Percentiles rank a stretch among this genome's conserved stretches.
These are phyloP conservation scores for Nemania abortiva DNA, from an alignment of 2,329 filamentous ascomycete genomes.

Conservation along the genomic window DNA sequence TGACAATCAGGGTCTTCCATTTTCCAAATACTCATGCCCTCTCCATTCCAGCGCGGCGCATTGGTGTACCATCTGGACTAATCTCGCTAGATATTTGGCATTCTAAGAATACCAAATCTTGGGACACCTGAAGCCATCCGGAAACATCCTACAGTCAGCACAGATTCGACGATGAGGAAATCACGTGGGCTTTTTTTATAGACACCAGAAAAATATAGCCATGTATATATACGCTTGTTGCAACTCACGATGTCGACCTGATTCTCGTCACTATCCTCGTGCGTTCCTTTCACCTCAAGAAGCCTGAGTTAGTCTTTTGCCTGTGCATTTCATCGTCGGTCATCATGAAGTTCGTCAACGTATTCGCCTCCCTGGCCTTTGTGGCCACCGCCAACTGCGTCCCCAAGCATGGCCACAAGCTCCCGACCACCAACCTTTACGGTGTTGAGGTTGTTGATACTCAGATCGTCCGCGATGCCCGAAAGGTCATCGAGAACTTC, in stretches of 20 bases:
- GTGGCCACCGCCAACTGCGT: slow-evolving; percentile 21
- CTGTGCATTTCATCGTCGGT: slow-evolving; percentile 16
- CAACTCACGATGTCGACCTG: slow-evolving; percentile 9
- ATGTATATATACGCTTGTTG: slow-evolving; percentile 7
- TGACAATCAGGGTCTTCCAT: slow-evolving; percentile 1
- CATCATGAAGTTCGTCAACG: slow-evolving; percentile 33
- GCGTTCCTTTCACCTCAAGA: neutral
- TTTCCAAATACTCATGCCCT: slow-evolving; percentile 14
- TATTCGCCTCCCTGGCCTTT: slow-evolving; percentile 22
- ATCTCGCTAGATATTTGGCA: slow-evolving; percentile 22
- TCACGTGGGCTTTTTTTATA: neutral
- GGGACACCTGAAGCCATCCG: slow-evolving; percentile 7
- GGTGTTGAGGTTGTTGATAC: slow-evolving; percentile 38
- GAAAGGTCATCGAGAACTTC: slow-evolving; percentile 33
- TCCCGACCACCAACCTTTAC: slow-evolving; percentile 27
- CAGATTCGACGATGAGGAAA: neutral
- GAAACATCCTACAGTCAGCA: slow-evolving; percentile 29
- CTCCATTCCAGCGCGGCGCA: neutral
- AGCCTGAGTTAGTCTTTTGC: neutral
- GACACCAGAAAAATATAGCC: slow-evolving; percentile 11
- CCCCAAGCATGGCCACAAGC: slow-evolving; percentile 5
- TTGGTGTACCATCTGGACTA: slow-evolving; percentile 13
- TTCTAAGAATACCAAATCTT: slow-evolving; percentile 15
- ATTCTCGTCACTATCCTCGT: slow-evolving; percentile 13
- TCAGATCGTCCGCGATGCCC: slow-evolving; percentile 36